phyloP scores from a whole-genome alignment of 306 rosid genomes.

The Prunus padus region DNA sequence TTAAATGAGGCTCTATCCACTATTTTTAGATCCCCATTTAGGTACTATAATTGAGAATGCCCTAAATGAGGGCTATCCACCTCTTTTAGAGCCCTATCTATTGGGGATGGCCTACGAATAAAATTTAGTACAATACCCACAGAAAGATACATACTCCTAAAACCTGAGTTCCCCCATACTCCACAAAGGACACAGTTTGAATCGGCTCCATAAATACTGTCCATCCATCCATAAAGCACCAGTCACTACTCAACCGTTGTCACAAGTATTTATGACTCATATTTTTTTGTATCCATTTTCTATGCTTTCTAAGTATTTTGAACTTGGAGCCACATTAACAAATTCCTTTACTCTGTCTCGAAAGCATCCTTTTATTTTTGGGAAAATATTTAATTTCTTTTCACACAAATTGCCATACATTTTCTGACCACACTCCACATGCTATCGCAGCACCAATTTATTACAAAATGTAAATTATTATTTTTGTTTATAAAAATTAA shows the following conservation, averaged over 20 bases:
- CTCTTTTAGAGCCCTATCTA: too few relatives aligned
- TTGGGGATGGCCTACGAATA: too few relatives aligned
- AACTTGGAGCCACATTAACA: not conserved
- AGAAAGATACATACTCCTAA: too few relatives aligned
- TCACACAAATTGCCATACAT: not conserved
- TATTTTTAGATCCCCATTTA: too few relatives aligned
- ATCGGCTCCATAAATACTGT: not conserved
- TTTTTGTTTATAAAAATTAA: too few relatives aligned
- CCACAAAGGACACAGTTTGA: not conserved
- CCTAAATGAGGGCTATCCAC: too few relatives aligned
- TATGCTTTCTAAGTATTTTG: not conserved
- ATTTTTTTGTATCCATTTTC: not conserved
- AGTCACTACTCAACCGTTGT: not conserved
- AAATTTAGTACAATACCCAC: too few relatives aligned
- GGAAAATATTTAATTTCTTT: not conserved
- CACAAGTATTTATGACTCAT: not conserved
- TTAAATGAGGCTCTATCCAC: too few relatives aligned
- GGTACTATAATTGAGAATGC: too few relatives aligned
- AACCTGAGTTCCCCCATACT: not conserved
- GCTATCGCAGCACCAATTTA: not conserved
- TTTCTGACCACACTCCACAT: not conserved
- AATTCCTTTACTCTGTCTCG: not conserved
- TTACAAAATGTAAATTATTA: not conserved
- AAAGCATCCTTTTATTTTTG: not conserved
- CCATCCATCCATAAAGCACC: not conserved